Base-by-base conservation (phyloP, 495 filamentous ascomycete genomes). In the Margaritispora aquatica region DNA sequence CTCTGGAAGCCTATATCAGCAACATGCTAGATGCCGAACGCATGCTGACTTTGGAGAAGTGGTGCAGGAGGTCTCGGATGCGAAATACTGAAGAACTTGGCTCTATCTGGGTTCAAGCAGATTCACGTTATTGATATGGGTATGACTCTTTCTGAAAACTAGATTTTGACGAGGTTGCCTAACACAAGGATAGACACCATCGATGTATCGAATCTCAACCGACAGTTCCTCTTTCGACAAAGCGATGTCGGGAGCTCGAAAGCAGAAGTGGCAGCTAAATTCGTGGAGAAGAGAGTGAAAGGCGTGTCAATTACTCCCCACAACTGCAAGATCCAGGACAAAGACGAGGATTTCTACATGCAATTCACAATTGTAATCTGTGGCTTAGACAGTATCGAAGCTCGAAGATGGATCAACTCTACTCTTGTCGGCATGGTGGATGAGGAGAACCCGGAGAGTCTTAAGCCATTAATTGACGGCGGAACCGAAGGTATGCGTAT, bases 51-150 rank as follows among this genome's bases (percentile, higher is more conserved):
- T 46, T 51, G 3, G n/a, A 26, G 63, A 58, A 96, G 89, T 58
- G 95, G 95, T 44, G 95, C 95, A 62, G 95, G 95, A 58, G 95
- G 95, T 11, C 71, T 99, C 63, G 95, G 95, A 59, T 99, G 95
- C 66, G 95, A 99, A 71, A 92, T 99, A 51, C 72, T 99, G 38
- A 99, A 99, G 77, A 92, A 97, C 65, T 83, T 99, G 10, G 94
- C 95, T 26, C 79, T 97, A 2, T 96, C 92, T 2, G 92, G 95
- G 11, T 97, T 97, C 76, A 95, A 88, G 71, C 81, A 97, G 69
- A 96, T 99, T 59, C 91, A 97, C 76, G 93, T 99, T 38, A 97
- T 99, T 65, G 95, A 99, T 76, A 99, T 99, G 95, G 92, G 89
- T 83, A 73, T 57, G 68, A 68, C 22, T n/a, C 46, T 34, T 44